These are phyloP conservation scores for Mortierella sp. DNA, from an alignment of 371 early-diverging fungal species.

Conservation along the genomic window DNA sequence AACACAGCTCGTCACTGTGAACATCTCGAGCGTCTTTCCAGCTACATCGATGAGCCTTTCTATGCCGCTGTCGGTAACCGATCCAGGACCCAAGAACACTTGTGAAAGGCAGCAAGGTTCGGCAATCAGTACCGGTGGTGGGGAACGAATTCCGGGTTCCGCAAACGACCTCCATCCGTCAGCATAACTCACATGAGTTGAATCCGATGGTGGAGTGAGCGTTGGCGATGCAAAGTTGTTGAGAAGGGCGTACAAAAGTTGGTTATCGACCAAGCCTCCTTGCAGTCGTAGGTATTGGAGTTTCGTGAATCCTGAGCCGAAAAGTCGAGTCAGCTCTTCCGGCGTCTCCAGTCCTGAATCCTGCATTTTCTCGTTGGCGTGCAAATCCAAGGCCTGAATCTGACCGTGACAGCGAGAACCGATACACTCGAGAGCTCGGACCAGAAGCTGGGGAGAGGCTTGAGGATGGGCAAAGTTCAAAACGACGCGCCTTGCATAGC, in stretches of 20 bases:
- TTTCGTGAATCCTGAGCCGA: conserved; percentile 42
- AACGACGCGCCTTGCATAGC: conserved; percentile 33
- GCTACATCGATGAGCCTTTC: conserved; percentile 47
- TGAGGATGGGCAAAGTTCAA: conserved; percentile 55
- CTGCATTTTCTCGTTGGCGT: conserved; percentile 54
- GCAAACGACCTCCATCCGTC: neutral
- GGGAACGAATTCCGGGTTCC: neutral
- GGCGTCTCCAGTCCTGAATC: conserved; percentile 34
- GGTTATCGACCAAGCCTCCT: conserved; percentile 56
- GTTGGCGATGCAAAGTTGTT: conserved; percentile 17
- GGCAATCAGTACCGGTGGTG: neutral
- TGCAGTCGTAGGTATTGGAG: conserved; percentile 45
- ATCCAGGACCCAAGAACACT: conserved; percentile 54
- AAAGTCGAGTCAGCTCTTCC: conserved; percentile 35
- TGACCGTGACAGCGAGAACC: conserved; percentile 31
- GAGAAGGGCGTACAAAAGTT: conserved; percentile 41
- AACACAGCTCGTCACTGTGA: conserved; percentile 50
- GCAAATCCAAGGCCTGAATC: conserved; percentile 45
- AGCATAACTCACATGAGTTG: neutral
- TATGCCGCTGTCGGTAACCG: conserved; percentile 46
- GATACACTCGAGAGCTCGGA: conserved; percentile 40
- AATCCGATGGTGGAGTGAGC: neutral
- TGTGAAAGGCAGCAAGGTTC: conserved; percentile 45
- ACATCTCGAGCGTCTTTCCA: conserved; percentile 44
- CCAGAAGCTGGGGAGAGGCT: conserved; percentile 46